Percentiles rank a stretch among this genome's conserved stretches.
phyloP scores from a whole-genome alignment of 2,329 filamentous ascomycete species.

The Escovopsis weberi region DNA sequence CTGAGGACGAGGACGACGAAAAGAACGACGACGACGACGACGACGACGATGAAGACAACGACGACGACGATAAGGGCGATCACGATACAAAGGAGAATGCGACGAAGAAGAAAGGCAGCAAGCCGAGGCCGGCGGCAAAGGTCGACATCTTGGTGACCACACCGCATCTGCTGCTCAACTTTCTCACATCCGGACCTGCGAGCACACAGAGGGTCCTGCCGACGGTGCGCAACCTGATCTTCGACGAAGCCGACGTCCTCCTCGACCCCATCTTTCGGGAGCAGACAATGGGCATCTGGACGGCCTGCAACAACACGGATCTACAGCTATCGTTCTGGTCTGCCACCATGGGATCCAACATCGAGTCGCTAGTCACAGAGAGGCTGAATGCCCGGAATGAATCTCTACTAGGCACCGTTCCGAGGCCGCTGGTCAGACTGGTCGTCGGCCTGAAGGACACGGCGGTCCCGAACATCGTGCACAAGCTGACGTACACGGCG shows the following conservation, averaged over 20 bases:
- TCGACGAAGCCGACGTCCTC: conserved; percentile 93
- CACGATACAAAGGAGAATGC: background rate
- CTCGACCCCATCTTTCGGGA: conserved; percentile 82
- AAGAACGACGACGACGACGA: background rate
- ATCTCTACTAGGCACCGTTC: conserved; percentile 15
- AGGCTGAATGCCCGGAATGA: conserved; percentile 44
- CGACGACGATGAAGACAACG: conserved; percentile 18
- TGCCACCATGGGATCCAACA: conserved; percentile 88
- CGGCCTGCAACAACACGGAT: conserved; percentile 53
- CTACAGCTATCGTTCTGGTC: conserved; percentile 80
- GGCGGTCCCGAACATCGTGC: conserved; percentile 80
- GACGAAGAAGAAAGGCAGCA: conserved; percentile 11
- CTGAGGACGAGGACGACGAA: conserved; percentile 17
- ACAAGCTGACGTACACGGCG: conserved; percentile 80
- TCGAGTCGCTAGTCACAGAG: conserved; percentile 64
- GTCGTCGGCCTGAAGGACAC: conserved; percentile 96
- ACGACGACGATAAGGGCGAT: conserved; percentile 19
- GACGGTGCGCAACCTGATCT: conserved; percentile 56
- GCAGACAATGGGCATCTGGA: conserved; percentile 77
- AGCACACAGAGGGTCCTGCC: conserved; percentile 40
- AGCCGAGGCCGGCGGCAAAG: conserved; percentile 17
- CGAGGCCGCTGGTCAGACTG: conserved; percentile 55
- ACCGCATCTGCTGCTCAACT: conserved; percentile 55
- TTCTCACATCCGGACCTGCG: conserved; percentile 37
- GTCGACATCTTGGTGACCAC: conserved; percentile 28